phyloP scores from a whole-genome alignment of 306 rosid species.

The peach (Prunus persica) region DNA sequence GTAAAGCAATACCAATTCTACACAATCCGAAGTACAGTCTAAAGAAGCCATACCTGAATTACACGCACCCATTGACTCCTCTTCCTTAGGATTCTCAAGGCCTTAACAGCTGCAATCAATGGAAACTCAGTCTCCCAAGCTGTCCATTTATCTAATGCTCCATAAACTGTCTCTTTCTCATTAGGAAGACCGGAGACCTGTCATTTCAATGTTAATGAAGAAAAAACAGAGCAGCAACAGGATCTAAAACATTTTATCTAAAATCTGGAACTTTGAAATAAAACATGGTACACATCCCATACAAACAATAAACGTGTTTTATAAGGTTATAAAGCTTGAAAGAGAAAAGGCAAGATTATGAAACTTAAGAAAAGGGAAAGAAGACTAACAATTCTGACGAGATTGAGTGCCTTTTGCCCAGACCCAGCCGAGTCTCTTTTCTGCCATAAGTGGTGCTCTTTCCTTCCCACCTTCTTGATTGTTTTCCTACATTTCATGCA shows the following conservation, averaged over 20 bases:
- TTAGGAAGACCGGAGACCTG: conserved; percentile 72
- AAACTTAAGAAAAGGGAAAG: conserved; percentile 7
- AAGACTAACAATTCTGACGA: conserved; percentile 61
- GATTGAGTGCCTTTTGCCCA: conserved; percentile 85
- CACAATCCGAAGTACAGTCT: neutral
- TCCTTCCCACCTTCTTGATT: conserved; percentile 44
- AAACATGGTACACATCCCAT: neutral
- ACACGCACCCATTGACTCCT: conserved; percentile 70
- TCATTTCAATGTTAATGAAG: conserved; percentile 13
- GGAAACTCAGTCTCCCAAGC: conserved; percentile 98
- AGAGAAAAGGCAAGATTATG: neutral
- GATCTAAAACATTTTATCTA: neutral
- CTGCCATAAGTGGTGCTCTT: conserved; percentile 78
- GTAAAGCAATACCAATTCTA: neutral
- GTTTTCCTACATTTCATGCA: conserved; percentile 48
- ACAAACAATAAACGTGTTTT: neutral
- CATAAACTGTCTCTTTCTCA: conserved; percentile 82
- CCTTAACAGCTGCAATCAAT: conserved; percentile 75
- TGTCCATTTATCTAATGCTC: conserved; percentile 87
- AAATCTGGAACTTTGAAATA: no score
- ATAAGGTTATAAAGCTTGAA: conserved; percentile 11
- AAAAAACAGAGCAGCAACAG: conserved; percentile 8
- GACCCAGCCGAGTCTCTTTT: conserved; percentile 72
- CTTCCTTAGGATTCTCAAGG: conserved; percentile 64
- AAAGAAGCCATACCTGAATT: conserved; percentile 57